phyloP scores from a whole-genome alignment of 1,284 basidiomycete species.

The Moesziomyces sp. region DNA sequence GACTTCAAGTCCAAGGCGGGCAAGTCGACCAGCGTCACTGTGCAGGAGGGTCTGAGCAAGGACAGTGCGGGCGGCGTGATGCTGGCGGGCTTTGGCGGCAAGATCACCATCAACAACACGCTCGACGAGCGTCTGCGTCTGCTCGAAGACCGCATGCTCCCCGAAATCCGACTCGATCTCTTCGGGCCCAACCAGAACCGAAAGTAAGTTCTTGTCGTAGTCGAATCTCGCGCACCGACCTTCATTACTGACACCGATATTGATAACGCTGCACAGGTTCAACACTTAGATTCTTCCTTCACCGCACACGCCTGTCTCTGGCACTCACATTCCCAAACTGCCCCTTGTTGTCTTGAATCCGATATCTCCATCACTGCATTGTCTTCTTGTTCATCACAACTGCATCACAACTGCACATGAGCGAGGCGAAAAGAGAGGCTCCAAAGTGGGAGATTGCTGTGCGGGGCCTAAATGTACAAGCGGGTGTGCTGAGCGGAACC shows the following conservation, averaged over 20 bases:
- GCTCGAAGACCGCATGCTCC: constrained; percentile 65
- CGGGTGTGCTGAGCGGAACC: constrained; percentile 4
- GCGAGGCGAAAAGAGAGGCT: constrained; percentile 10
- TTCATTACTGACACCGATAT: too few species aligned
- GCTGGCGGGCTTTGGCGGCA: constrained; percentile 56
- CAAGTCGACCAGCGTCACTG: constrained; percentile 74
- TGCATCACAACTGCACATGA: too few species aligned
- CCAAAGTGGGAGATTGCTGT: constrained; percentile 2
- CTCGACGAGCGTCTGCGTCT: constrained; percentile 64
- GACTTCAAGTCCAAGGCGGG: constrained; percentile 82
- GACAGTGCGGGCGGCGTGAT: constrained; percentile 70
- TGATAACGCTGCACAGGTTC: constrained; percentile 20
- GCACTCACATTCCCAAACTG: neutral
- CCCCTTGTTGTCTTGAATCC: constrained; percentile 10
- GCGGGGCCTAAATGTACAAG: constrained; percentile 37
- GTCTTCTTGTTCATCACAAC: too few species aligned
- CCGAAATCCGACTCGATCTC: constrained; percentile 64
- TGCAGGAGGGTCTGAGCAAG: constrained; percentile 77
- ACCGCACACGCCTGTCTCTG: neutral
- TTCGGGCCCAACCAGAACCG: constrained; percentile 66
- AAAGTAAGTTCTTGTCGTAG: constrained; percentile 49
- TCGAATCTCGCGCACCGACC: too few species aligned
- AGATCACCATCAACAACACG: constrained; percentile 66
- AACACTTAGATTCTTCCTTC: constrained; percentile 17
- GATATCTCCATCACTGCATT: constrained; percentile 13